Conservation (phyloP, 129 eudicot species). For the Dittrichia graveolens region DNA sequence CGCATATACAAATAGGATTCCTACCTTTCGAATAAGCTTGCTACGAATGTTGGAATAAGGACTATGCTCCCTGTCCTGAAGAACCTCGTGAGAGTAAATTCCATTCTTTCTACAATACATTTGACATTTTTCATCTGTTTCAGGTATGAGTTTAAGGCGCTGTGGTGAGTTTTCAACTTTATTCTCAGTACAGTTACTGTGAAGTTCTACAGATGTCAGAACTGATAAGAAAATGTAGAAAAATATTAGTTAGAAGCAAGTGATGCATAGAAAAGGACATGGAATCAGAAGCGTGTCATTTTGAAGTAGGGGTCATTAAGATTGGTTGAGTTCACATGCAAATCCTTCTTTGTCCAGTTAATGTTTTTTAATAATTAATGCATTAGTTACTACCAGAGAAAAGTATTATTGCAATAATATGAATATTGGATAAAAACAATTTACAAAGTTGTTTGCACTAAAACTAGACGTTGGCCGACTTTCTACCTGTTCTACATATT, state of each 20-base stretch:
- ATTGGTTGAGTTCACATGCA: too few species aligned
- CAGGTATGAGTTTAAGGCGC: conserved; percentile 28
- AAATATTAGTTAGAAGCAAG: conserved; percentile 5
- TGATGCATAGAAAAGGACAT: neutral
- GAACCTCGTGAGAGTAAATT: conserved; percentile 90
- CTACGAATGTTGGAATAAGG: conserved; percentile 38
- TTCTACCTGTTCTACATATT: neutral
- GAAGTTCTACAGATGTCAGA: conserved; percentile 40
- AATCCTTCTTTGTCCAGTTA: too few species aligned
- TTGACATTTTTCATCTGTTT: conserved; percentile 40
- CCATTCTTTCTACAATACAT: conserved; percentile 54
- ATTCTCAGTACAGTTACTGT: conserved; percentile 36
- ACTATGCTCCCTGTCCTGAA: conserved; percentile 58
- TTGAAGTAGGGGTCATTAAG: too few species aligned
- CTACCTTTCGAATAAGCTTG: conserved; percentile 75
- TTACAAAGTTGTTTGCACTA: neutral
- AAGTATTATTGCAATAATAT: neutral
- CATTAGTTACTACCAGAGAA: too few species aligned
- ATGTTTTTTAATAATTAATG: too few species aligned
- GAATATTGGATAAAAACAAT: neutral
- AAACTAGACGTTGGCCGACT: neutral
- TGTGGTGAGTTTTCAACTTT: conserved; percentile 39
- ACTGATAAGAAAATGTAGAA: conserved; percentile 36
- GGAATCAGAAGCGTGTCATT: neutral
- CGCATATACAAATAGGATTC: neutral